Conservation (phyloP, 2,329 filamentous ascomycete genomes). For the Aspergillus flavus region DNA sequence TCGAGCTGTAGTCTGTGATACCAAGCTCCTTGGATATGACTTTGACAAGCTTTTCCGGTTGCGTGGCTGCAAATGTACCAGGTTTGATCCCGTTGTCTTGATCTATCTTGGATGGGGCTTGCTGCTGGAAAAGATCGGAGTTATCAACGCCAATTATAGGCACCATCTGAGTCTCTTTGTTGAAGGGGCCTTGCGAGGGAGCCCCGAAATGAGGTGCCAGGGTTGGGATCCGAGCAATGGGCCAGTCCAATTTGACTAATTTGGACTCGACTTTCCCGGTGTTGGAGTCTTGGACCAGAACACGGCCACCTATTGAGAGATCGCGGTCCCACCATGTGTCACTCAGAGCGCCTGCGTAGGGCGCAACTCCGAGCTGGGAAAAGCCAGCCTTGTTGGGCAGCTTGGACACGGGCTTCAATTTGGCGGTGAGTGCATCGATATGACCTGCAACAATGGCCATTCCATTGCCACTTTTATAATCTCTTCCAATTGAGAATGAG, state of each 20-base stretch:
- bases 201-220: slow-evolving; percentile 92
- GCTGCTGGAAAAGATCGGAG: slow-evolving; percentile 54
- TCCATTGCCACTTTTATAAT: slow-evolving; percentile 83
- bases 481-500: slow-evolving; percentile 78
- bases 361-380: slow-evolving; percentile 85
- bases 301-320: slow-evolving; percentile 84
- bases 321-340: slow-evolving; percentile 97
- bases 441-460: slow-evolving; percentile 88
- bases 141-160: slow-evolving; percentile 90
- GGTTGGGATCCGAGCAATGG: slow-evolving; percentile 88
- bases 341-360: slow-evolving; percentile 86
- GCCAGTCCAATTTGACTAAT: slow-evolving; percentile 91
- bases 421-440: slow-evolving; percentile 87
- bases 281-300: slow-evolving; percentile 73
- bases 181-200: slow-evolving; percentile 66
- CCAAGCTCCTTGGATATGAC: slow-evolving; percentile 79
- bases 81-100: slow-evolving; percentile 47
- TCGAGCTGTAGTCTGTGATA: slow-evolving; percentile 70
- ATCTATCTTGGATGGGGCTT: slow-evolving; percentile 24
- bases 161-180: slow-evolving; percentile 90
- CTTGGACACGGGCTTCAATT: slow-evolving; percentile 86
- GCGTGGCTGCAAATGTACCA: slow-evolving; percentile 76
- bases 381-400: slow-evolving; percentile 85
- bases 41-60: slow-evolving; percentile 82
- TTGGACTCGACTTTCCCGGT: slow-evolving; percentile 76